Evolutionary conservation across 257 asterid species (phyloP), one percentile per base, ranked within the genome.

Genomic region (Solanum piurae): DNA sequence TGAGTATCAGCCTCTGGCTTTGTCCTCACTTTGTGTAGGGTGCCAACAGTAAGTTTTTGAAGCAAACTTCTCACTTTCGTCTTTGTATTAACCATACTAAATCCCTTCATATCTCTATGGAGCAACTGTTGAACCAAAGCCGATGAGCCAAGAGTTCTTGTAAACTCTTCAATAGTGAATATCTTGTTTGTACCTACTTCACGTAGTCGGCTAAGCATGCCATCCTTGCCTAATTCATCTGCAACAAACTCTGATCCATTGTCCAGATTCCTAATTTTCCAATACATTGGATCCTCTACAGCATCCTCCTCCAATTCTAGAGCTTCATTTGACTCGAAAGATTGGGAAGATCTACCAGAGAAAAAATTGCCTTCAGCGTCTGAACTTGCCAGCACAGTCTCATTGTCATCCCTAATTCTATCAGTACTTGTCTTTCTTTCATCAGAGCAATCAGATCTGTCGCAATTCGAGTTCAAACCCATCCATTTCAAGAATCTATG

Each of bases 11-110:
- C 12, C n/a, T 31, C 77, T 31, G 77, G n/a, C 86, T 92, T 93
- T 14, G 90, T 80, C 90, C 85, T 89, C 83, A 89, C 92, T 20
- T 89, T 42, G 25, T 84, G 87, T 76, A 86, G 92, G 42, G 91
- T 87, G 44, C 93, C 40, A 27, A 87, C 69, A 60, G 90, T 86
- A 44, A 94, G 68, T 89, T 88, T 95, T 80, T 91, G 92, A 23
- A 94, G 85, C 98, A 98, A 97, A 88, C 92, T 90, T 86, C 93
- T 93, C 36, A 87, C 87, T 82, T 88, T 96, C 89, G 92, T 93
- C 90, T 91, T 92, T 13, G 86, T 80, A 77, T 88, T 92, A 76
- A 62, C 88, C 29, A 80, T 68, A 83, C 58, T 88, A 36, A 62
- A 68, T 46, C 87, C 88, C 64, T 93, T 89, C 2, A 91, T 77